Percentiles rank a stretch among this genome's conserved stretches.
Evolutionary conservation across 805 yeast genomes (phyloP).

Genomic region (Pichia kluyveri): DNA sequence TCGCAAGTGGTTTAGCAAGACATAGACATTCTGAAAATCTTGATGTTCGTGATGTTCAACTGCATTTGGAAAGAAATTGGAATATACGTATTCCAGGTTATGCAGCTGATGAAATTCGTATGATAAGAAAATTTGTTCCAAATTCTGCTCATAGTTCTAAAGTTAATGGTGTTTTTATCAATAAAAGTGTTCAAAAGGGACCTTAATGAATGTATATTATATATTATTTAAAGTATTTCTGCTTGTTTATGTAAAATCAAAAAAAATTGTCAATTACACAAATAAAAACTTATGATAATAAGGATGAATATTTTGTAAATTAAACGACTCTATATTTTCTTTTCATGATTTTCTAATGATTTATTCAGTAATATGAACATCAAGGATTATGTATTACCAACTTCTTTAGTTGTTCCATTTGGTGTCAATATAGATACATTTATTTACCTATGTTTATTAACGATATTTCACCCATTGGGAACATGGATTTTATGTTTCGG

Average conservation of each 20-base stretch:
- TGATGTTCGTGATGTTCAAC: conserved; percentile 83
- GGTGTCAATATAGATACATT: conserved; percentile 10
- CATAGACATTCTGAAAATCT: conserved; percentile 83
- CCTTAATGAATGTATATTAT: neutral
- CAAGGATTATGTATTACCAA: neutral
- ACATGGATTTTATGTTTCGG: conserved; percentile 3
- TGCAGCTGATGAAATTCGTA: conserved; percentile 81
- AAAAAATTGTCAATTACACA: no score
- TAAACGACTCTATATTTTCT: no score
- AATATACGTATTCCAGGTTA: conserved; percentile 91
- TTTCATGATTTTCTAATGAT: no score
- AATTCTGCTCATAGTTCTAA: conserved; percentile 55
- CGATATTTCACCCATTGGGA: conserved; percentile 10
- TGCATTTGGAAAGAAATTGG: conserved; percentile 91
- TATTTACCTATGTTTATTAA: conserved; percentile 2
- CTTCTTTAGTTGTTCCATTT: conserved; percentile 1
- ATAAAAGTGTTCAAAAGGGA: conserved; percentile 50
- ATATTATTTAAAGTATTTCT: neutral
- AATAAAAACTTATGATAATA: no score
- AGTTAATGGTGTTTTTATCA: conserved; percentile 56
- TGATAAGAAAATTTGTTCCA: conserved; percentile 65
- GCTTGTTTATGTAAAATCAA: no score
- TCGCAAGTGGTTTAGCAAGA: conserved; percentile 92
- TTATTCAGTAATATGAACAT: neutral
- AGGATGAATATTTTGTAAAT: no score